A percentile compares a stretch with the other conserved stretches of the same genome.
These are phyloP conservation scores for Cylindrotheca closterium DNA, from an alignment of 108 stramenopile genomes.

Conservation along the genomic window DNA sequence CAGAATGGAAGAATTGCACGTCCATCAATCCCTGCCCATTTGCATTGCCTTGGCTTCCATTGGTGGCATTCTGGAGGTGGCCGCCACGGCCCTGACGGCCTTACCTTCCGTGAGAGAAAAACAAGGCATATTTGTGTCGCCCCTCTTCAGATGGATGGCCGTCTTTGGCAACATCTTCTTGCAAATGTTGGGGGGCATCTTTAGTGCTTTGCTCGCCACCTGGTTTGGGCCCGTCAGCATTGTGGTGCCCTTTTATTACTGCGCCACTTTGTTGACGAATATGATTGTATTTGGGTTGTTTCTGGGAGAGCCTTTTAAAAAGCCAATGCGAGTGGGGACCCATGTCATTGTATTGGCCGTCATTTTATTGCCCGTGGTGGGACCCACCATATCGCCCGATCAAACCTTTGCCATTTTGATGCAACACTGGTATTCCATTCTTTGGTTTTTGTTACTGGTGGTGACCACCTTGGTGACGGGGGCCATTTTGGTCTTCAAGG, in stretches of 20 bases:
- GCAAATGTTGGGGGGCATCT: slow-evolving; percentile 16
- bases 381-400: slow-evolving; percentile 26
- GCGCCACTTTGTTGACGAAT: slow-evolving; percentile 28
- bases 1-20: neutral
- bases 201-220: slow-evolving; percentile 28
- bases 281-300: slow-evolving; percentile 33
- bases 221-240: slow-evolving; percentile 46
- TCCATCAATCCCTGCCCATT: slow-evolving; percentile 28
- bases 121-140: slow-evolving; percentile 9
- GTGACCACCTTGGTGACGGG: slow-evolving; percentile 13
- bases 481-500: slow-evolving; percentile 5
- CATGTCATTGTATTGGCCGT: slow-evolving; percentile 38
- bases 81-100: slow-evolving; percentile 34
- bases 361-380: slow-evolving; percentile 35
- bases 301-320: slow-evolving; percentile 28
- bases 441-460: slow-evolving; percentile 27
- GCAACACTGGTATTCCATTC: slow-evolving; percentile 21
- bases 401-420: slow-evolving; percentile 28
- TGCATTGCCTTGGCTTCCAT: slow-evolving; percentile 24
- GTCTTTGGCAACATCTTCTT: slow-evolving; percentile 27
- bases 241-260: slow-evolving; percentile 32
- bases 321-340: slow-evolving; percentile 35
- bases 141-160: slow-evolving; percentile 3
- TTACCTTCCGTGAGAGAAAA: slow-evolving; percentile 20
- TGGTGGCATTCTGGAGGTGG: slow-evolving; percentile 39